Base-by-base conservation (phyloP, 305 asterid species). In the Fraxinus xanthoxyloides region DNA sequence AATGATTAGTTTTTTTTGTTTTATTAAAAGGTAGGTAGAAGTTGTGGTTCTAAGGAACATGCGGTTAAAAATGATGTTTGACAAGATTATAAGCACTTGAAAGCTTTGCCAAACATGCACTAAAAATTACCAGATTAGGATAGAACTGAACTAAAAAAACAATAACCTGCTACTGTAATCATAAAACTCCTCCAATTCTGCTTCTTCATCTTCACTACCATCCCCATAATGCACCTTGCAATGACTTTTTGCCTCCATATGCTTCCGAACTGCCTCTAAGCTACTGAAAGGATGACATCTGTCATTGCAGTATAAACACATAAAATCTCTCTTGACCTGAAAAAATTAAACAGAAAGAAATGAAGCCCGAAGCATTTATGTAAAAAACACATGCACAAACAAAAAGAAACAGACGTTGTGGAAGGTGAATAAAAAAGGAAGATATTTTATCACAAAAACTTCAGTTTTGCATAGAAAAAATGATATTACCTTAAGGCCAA, bases 141-240 rank as follows among this genome's bases (percentile, higher is more conserved):
- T 3, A 46, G 56, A 46, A 46, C 19, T 46, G 17, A 51, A 51
- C 61, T n/a, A 17, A 51, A 5, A 28, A 51, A 51, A 17, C 77
- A 96, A 35, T 81, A 82, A 96, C 99, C 99, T 96, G 98, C 95
- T 96, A 83, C 94, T 93, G 85, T 94, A 96, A 85, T 96, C 99
- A 72, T 96, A 96, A 75, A 96, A 96, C 23, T 93, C 99, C 82
- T 96, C 99, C 35, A 96, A 77, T 80, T 96, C 99, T 48, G 91
- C 98, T 87, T 96, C 99, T 85, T 96, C 99, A 1, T 96, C 99
- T 75, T 94, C 99, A 82, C 85, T 92, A 1, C 97, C 98, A 87
- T 95, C 99, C 72, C 99, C 99, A 76, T 92, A 96, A 79, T 90
- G 98, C 89, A 96, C 97, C 82, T 93, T 96, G 90, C 99, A 96